phyloP scores from a whole-genome alignment of 495 filamentous ascomycete genomes.

The Penicillium odoratum region DNA sequence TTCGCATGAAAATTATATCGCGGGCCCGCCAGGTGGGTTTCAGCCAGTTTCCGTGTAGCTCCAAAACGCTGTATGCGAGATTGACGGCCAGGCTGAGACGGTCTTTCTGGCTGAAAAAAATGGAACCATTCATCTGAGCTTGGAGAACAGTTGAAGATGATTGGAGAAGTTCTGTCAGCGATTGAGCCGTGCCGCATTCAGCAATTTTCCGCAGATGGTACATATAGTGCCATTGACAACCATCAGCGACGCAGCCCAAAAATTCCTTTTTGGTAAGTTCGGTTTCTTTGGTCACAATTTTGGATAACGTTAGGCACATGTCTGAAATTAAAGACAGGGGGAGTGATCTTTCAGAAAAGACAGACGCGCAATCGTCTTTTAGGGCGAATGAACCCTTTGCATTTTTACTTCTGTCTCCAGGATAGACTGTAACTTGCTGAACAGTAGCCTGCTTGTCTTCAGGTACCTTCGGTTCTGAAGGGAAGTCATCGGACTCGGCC shows the following conservation, averaged over 20 bases:
- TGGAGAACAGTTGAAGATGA: background rate
- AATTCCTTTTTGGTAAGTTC: too few species aligned
- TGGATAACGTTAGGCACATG: too few species aligned
- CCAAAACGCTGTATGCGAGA: conserved; percentile 36
- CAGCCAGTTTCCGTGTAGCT: conserved; percentile 37
- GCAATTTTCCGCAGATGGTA: conserved; percentile 4
- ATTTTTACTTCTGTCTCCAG: too few species aligned
- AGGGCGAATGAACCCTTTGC: too few species aligned
- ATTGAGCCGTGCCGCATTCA: background rate
- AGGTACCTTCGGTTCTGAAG: too few species aligned
- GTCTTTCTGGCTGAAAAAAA: conserved; percentile 11
- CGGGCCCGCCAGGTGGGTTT: conserved; percentile 24
- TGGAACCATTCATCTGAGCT: conserved; percentile 1
- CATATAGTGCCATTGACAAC: conserved; percentile 4
- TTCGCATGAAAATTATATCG: conserved; percentile 21
- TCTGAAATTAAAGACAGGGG: too few species aligned
- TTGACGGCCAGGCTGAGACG: conserved; percentile 31
- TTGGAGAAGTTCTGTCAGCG: background rate
- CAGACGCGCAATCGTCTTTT: too few species aligned
- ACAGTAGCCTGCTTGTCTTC: too few species aligned
- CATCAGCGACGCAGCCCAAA: conserved; percentile 19
- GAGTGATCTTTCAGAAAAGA: too few species aligned
- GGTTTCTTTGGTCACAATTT: too few species aligned
- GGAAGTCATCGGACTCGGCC: too few species aligned
- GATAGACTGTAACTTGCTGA: too few species aligned